Evolutionary conservation across 768 basidiomycete genomes (phyloP).

Genomic region (Pleurotus pulmonarius): DNA sequence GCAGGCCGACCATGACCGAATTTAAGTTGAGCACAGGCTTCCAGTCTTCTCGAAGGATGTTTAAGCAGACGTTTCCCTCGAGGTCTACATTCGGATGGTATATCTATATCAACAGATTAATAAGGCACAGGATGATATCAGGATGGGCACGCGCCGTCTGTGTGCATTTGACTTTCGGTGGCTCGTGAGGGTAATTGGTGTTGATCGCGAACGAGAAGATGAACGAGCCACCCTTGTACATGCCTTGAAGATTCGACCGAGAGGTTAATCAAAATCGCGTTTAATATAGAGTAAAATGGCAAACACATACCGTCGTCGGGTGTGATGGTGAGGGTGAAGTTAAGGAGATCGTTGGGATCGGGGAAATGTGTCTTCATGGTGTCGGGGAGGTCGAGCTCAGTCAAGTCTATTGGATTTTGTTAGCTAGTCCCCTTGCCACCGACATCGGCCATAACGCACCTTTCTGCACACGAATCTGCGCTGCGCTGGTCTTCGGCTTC

Average conservation of each 20-base stretch:
- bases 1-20: constrained; percentile 96
- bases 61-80: constrained; percentile 97
- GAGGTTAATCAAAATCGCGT: constrained; percentile 1
- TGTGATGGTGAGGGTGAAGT: constrained; percentile 92
- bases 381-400: constrained; percentile 91
- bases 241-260: constrained; percentile 50
- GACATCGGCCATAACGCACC: constrained; percentile 43
- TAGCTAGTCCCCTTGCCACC: constrained; percentile 5
- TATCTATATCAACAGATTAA: constrained; percentile 53
- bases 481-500: constrained; percentile 97
- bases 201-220: constrained; percentile 94
- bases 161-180: constrained; percentile 97
- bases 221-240: constrained; percentile 97
- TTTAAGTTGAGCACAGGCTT: constrained; percentile 98
- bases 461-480: constrained; percentile 99
- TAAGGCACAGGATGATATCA: neutral
- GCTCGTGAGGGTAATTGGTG: constrained; percentile 97
- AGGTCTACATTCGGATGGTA: constrained; percentile 99
- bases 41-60: constrained; percentile 99
- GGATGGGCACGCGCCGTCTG: constrained; percentile 63
- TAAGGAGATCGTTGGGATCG: constrained; percentile 90
- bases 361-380: constrained; percentile 97
- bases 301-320: constrained; percentile 85
- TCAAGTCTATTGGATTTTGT: constrained; percentile 61
- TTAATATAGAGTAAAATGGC: neutral